phyloP scores from a whole-genome alignment of 192 early-diverging fungal species.

The Gamsiella multidivaricata region DNA sequence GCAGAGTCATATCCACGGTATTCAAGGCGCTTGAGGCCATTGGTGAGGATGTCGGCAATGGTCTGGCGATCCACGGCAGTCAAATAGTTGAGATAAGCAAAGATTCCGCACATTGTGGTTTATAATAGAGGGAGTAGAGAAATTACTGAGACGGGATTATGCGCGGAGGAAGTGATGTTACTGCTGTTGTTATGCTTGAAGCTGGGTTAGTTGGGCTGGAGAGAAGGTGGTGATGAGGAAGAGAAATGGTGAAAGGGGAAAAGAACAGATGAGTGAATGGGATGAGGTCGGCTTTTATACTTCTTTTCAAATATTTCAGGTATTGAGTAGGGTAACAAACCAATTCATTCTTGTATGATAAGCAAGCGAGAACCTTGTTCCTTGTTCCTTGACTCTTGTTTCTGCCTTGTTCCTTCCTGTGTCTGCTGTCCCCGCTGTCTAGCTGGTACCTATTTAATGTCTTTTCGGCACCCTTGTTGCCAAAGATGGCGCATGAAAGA shows the following conservation, averaged over 20 bases:
- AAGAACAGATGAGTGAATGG: conserved; percentile 43
- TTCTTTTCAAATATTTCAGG: background rate
- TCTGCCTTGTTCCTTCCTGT: background rate
- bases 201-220: background rate
- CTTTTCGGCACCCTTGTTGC: background rate
- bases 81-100: conserved; percentile 87
- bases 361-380: conserved; percentile 36
- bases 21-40: conserved; percentile 95
- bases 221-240: conserved; percentile 13
- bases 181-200: too few relatives aligned
- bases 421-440: background rate
- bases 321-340: background rate
- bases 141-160: background rate
- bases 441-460: background rate
- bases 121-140: background rate
- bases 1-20: conserved; percentile 99
- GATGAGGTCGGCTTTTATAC: conserved; percentile 38
- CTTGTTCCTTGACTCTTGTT: background rate
- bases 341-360: conserved; percentile 2
- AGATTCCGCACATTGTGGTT: conserved; percentile 79
- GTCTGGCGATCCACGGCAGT: conserved; percentile 91
- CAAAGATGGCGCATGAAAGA: too few relatives aligned
- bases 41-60: conserved; percentile 89
- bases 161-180: background rate
- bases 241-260: conserved; percentile 28